Evolutionary conservation across 441 rosid genomes (phyloP), one percentile per base, ranked within the genome.

Genomic region (Arabidopsis hybrid): DNA sequence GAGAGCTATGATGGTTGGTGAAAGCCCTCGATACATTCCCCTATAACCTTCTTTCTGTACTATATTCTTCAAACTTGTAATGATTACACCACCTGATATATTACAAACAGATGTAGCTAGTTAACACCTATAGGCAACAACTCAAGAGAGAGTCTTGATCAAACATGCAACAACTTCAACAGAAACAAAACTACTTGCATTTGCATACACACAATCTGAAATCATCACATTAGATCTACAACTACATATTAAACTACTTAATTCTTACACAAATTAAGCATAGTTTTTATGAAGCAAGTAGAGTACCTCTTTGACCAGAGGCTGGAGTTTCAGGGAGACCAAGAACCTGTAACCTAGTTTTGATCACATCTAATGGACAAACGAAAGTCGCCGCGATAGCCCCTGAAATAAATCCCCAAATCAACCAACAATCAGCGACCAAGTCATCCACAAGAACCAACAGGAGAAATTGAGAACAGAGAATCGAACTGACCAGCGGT

Each of bases 351-450:
- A 95, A 72, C 70, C 99, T 83, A 16, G 99, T 92, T 85, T 95
- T 95, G 88, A 95, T 89, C 82, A 95, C 99, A 86, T 95, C 99
- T 82, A 95, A 87, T 14, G 99, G 97, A 50, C 97, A 95, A 77
- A 95, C 82, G 36, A 92, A 89, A 53, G 97, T 91, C 39, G 99
- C 99, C 1, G 97, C 97, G 69, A 95, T 83, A 75, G 94, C 91
- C 67, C 99, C 99, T 95, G 78, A 75, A 72, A 56, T 73, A 72
- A 56, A 10, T 42, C 59, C 52, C 16, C 55, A 59, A 73, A 32
- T 14, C 35, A 60, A 55, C 13, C 43, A 45, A 4, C 6, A 10
- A 40, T 58, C 43, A 52, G 34, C 69, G 55, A 64, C 62, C 26
- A 50, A 63, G 26, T 2, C 18, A 29, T 8, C 13, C 16, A 35